phyloP scores from a whole-genome alignment of 352 stramenopile genomes.

The Phytophthora citricola region DNA sequence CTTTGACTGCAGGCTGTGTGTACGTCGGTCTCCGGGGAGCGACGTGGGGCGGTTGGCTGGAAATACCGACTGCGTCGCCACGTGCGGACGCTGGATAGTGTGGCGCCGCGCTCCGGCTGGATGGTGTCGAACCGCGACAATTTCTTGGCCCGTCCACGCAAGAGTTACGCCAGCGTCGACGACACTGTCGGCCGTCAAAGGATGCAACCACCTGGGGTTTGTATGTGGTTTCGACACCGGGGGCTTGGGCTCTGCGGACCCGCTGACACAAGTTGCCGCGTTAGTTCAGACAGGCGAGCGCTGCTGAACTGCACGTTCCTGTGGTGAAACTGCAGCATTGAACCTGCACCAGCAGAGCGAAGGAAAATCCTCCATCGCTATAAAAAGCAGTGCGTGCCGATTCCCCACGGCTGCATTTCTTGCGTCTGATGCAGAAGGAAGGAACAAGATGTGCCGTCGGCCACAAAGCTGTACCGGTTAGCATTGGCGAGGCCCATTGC shows the following conservation, averaged over 20 bases:
- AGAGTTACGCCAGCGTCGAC: slow-evolving; percentile 23
- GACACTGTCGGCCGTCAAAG: slow-evolving; percentile 1
- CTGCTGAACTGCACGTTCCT: slow-evolving; percentile 13
- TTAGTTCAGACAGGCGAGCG: slow-evolving; percentile 15
- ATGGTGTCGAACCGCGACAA: slow-evolving; percentile 13
- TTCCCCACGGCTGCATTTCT: background rate
- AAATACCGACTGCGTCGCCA: slow-evolving; percentile 37
- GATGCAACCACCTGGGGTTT: slow-evolving; percentile 21
- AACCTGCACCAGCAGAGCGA: slow-evolving; percentile 10
- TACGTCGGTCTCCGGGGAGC: slow-evolving; percentile 38
- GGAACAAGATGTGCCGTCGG: slow-evolving; percentile 1
- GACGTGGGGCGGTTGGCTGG: slow-evolving; percentile 36
- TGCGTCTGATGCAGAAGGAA: slow-evolving; percentile 3
- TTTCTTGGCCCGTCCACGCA: slow-evolving; percentile 26
- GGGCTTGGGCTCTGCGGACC: slow-evolving; percentile 4
- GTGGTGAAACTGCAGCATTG: slow-evolving; percentile 29
- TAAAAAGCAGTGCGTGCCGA: slow-evolving; percentile 2
- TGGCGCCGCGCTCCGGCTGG: slow-evolving; percentile 14
- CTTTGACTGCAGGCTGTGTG: slow-evolving; percentile 15
- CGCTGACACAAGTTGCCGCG: slow-evolving; percentile 16
- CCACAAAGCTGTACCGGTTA: background rate
- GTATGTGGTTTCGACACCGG: slow-evolving; percentile 21
- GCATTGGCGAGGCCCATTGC: background rate
- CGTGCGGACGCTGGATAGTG: slow-evolving; percentile 32
- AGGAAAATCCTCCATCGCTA: slow-evolving; percentile 17